Percentiles rank a stretch among this genome's conserved stretches.
phyloP scores from a whole-genome alignment of 768 basidiomycete species.

The Macrocybe gigantea region DNA sequence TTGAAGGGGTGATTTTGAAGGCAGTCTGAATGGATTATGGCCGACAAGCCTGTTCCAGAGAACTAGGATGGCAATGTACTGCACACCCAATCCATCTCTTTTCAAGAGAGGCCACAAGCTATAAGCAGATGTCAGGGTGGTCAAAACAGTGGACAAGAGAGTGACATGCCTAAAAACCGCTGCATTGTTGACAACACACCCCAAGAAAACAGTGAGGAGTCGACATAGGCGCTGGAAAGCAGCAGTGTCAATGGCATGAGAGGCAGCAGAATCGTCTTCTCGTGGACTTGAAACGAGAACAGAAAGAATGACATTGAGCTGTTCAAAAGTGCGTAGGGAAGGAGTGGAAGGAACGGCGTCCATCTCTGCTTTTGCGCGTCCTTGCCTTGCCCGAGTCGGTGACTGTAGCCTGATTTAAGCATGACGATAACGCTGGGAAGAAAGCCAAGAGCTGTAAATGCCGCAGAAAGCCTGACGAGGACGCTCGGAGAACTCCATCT shows the following conservation, averaged over 20 bases:
- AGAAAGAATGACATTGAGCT: slow-evolving; percentile 91
- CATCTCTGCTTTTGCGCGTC: slow-evolving; percentile 16
- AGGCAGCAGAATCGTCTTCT: slow-evolving; percentile 86
- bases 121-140: slow-evolving; percentile 2
- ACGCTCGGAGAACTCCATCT: slow-evolving; percentile 36
- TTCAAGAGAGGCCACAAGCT: slow-evolving; percentile 93
- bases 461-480: slow-evolving; percentile 62
- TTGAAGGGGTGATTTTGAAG: slow-evolving; percentile 43
- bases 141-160: neutral
- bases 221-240: slow-evolving; percentile 47
- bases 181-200: slow-evolving; percentile 76
- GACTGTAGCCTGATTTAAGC: slow-evolving; percentile 27
- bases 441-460: slow-evolving; percentile 67
- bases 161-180: slow-evolving; percentile 76
- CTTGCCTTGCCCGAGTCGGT: slow-evolving; percentile 9
- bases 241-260: slow-evolving; percentile 80
- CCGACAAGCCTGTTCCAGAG: slow-evolving; percentile 86
- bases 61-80: slow-evolving; percentile 61
- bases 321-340: slow-evolving; percentile 76
- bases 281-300: slow-evolving; percentile 96
- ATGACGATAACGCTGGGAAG: slow-evolving; percentile 49
- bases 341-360: slow-evolving; percentile 53
- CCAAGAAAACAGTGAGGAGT: slow-evolving; percentile 61
- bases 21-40: slow-evolving; percentile 55
- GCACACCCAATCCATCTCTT: slow-evolving; percentile 69